Evolutionary conservation across 345 rosid genomes (phyloP).

Genomic region (Excoecaria cochinchinensis): DNA sequence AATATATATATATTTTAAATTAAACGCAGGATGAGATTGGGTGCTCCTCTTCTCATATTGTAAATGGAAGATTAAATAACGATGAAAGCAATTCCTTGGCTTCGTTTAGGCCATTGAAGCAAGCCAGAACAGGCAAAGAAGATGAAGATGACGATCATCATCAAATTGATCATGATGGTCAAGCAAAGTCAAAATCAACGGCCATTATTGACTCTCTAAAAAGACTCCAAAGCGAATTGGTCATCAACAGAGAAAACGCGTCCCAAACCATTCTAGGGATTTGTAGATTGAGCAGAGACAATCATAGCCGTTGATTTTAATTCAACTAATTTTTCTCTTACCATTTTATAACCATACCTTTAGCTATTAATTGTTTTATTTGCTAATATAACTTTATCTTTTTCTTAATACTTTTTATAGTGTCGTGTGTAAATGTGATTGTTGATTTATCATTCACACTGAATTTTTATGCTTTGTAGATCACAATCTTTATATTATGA

Average conservation of each 20-base stretch:
- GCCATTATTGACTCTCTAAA: slow-evolving; percentile 29
- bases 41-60: slow-evolving; percentile 39
- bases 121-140: slow-evolving; percentile 26
- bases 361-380: no score
- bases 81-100: slow-evolving; percentile 28
- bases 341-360: no score
- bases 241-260: slow-evolving; percentile 27
- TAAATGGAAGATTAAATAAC: slow-evolving; percentile 1
- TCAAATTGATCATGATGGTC: background rate
- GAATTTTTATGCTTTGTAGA: no score
- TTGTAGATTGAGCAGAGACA: slow-evolving; percentile 38
- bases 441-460: no score
- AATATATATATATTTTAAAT: background rate
- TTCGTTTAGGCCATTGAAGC: slow-evolving; percentile 38
- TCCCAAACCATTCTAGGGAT: slow-evolving; percentile 30
- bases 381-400: no score
- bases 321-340: no score
- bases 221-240: slow-evolving; percentile 33
- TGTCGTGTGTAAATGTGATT: no score
- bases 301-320: slow-evolving; percentile 26
- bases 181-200: slow-evolving; percentile 39
- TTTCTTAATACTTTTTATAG: no score
- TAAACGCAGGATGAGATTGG: slow-evolving; percentile 56
- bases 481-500: no score
- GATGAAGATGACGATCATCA: slow-evolving; percentile 1